Percentiles rank a stretch among this genome's conserved stretches.
These are phyloP conservation scores for Calonectria montana DNA, from an alignment of 2,329 filamentous ascomycete species.

Conservation along the genomic window DNA sequence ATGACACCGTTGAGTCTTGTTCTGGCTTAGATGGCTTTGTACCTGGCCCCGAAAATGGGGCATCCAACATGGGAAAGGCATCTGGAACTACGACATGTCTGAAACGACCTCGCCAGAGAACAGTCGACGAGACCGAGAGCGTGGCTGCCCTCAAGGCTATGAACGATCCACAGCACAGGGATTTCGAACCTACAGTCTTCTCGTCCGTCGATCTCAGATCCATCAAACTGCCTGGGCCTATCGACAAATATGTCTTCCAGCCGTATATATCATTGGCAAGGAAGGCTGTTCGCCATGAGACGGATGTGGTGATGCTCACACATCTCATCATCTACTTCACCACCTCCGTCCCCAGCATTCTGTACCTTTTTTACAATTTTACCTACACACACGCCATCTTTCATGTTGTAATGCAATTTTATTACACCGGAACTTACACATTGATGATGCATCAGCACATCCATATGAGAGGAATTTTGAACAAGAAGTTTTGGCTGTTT, in stretches of 20 bases:
- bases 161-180: conserved; percentile 53
- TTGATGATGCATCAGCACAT: conserved; percentile 89
- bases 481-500: conserved; percentile 64
- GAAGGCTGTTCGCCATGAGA: conserved; percentile 70
- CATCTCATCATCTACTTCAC: conserved; percentile 79
- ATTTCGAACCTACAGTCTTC: conserved; percentile 61
- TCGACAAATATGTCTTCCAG: conserved; percentile 63
- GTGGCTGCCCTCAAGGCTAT: conserved; percentile 49
- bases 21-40: conserved; percentile 10
- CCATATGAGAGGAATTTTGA: conserved; percentile 77
- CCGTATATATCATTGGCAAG: conserved; percentile 70
- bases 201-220: conserved; percentile 54
- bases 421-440: conserved; percentile 79
- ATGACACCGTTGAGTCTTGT: neutral
- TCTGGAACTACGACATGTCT: conserved; percentile 18
- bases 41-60: conserved; percentile 16
- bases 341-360: conserved; percentile 76
- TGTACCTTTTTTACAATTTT: conserved; percentile 74
- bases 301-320: conserved; percentile 82
- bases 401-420: conserved; percentile 74
- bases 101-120: conserved; percentile 1
- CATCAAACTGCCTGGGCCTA: conserved; percentile 49
- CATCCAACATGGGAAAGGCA: neutral
- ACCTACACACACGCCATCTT: conserved; percentile 74
- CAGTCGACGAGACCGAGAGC: neutral